phyloP scores from a whole-genome alignment of 2,329 filamentous ascomycete species.

The Neodidymelliopsis sp. region DNA sequence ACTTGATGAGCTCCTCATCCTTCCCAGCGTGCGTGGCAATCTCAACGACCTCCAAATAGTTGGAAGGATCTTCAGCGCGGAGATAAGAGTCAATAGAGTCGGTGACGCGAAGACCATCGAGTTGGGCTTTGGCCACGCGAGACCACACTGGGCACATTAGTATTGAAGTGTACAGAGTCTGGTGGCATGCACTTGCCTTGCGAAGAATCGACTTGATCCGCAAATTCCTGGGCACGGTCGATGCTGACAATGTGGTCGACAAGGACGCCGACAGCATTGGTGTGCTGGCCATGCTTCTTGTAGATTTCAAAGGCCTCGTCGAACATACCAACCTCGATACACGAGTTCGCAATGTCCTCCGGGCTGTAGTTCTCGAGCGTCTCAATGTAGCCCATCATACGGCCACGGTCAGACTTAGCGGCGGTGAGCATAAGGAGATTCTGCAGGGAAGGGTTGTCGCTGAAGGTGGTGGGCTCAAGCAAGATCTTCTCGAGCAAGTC shows the following conservation, averaged over 20 bases:
- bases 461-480: conserved; percentile 98
- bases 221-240: conserved; percentile 93
- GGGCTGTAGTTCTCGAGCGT: conserved; percentile 87
- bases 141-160: conserved; percentile 77
- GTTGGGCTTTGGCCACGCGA: conserved; percentile 95
- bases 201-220: conserved; percentile 89
- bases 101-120: conserved; percentile 90
- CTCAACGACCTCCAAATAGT: conserved; percentile 96
- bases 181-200: conserved; percentile 57
- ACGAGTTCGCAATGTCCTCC: conserved; percentile 90
- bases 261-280: conserved; percentile 86
- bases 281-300: conserved; percentile 95
- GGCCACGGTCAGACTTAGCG: conserved; percentile 92
- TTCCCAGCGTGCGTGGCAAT: conserved; percentile 94
- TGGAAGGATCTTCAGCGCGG: conserved; percentile 88
- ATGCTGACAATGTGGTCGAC: conserved; percentile 98
- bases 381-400: conserved; percentile 96
- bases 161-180: background rate
- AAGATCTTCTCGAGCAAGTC: conserved; percentile 99
- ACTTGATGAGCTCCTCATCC: conserved; percentile 97
- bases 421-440: conserved; percentile 97
- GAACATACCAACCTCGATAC: conserved; percentile 91
- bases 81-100: conserved; percentile 98
- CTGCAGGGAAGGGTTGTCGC: conserved; percentile 94
- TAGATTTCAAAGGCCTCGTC: conserved; percentile 98